A percentile compares a stretch with the other conserved stretches of the same genome.
phyloP scores from a whole-genome alignment of 371 early-diverging fungal genomes.

The Polyrhizophydium stewartii region DNA sequence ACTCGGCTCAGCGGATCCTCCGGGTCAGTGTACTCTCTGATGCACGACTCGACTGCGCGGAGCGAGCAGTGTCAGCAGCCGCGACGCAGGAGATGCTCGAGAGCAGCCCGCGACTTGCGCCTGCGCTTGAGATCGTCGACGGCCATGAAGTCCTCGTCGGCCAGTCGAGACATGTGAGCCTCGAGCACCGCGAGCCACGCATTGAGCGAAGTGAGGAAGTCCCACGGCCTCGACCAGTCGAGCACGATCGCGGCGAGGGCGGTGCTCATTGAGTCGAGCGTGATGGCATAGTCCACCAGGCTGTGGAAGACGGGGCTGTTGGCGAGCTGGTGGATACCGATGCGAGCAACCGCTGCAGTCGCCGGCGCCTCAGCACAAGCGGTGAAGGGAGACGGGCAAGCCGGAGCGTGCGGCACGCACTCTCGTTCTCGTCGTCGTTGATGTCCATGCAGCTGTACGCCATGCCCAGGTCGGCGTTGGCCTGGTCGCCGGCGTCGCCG shows the following conservation, averaged over 20 bases:
- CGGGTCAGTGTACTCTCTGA: conserved; percentile 18
- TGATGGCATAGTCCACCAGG: conserved; percentile 72
- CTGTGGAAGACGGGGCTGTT: conserved; percentile 67
- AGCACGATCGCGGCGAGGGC: conserved; percentile 72
- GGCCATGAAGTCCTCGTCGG: conserved; percentile 63
- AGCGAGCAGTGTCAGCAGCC: background rate
- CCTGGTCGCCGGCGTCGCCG: no score
- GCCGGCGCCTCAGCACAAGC: background rate
- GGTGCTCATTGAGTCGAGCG: conserved; percentile 58
- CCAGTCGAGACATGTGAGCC: conserved; percentile 40
- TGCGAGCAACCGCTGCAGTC: conserved; percentile 62
- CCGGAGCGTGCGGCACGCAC: conserved; percentile 26
- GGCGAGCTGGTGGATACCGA: conserved; percentile 82
- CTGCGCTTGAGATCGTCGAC: conserved; percentile 67
- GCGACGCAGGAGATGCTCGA: conserved; percentile 53
- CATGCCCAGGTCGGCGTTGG: conserved; percentile 68
- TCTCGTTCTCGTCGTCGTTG: conserved; percentile 78
- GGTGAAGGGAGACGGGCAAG: background rate
- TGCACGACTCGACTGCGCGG: conserved; percentile 9
- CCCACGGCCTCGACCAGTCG: conserved; percentile 92
- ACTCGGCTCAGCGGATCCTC: background rate
- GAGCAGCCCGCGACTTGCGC: conserved; percentile 47
- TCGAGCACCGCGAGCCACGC: conserved; percentile 77
- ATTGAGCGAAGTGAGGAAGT: conserved; percentile 74
- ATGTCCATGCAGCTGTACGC: conserved; percentile 81